Base-by-base conservation (phyloP, 2,329 filamentous ascomycete species). In the Fusarium sp. region DNA sequence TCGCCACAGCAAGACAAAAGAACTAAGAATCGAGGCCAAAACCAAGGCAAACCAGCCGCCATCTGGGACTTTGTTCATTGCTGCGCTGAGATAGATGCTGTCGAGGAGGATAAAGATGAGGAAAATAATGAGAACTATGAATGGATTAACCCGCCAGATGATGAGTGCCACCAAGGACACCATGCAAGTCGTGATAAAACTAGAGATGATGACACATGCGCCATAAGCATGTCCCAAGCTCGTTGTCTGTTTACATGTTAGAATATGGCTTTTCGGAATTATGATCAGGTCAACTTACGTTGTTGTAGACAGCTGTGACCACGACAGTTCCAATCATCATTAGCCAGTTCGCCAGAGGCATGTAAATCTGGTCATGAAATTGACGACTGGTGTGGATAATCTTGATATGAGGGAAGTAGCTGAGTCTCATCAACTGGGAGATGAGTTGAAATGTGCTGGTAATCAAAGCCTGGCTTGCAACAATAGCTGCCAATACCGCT, bases 31-130 rank as follows among this genome's bases (percentile, higher is more conserved):
- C 4, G 80, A 78, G 0, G 89, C 82, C 6, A 93, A 79, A 0
- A 86, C 79, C 2, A 93, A 77, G 0, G 91, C 93, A 70, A 93
- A 91, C 91, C 91, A 93, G 2, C 89, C 91, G 1, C 91, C 91
- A 9, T 88, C 81, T 0, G 91, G 90, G 0, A 93, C 87, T 71
- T 93, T 93, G 43, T 81, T 87, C 1, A 93, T 78, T 0, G 88
- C 85, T 0, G 90, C 86, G 0, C 88, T 89, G 5, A 93, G 80
- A 71, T 88, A 93, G 0, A 88, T 79, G 7, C 87, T 88, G 67
- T 93, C 91, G 47, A 92, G 77, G 2, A 79, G 79, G n/a, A 83
- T 85, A 60, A 93, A 88, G 19, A 85, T 73, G 0, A 91, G 77
- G 76, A 86, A 91, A 1, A 86, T 78, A 0, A 87, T 67, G 32